phyloP scores from a whole-genome alignment of 2,329 filamentous ascomycete species.

The Aspergillus ochraceoroseus region DNA sequence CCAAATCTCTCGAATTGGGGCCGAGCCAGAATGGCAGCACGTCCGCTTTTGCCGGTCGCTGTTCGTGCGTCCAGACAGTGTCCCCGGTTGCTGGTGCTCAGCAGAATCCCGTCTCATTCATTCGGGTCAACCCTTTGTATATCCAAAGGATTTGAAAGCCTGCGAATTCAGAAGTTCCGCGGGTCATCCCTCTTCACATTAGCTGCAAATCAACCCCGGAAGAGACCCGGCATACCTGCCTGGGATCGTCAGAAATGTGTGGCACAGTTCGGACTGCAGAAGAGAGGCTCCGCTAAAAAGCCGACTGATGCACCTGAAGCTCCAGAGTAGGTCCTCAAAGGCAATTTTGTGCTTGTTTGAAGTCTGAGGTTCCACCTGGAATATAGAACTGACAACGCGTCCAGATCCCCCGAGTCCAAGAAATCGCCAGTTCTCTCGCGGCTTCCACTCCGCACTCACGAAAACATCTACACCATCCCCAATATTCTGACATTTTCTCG shows the following conservation, averaged over 20 bases:
- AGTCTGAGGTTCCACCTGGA: too few species aligned
- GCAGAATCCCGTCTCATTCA: not conserved
- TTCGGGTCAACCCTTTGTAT: not conserved
- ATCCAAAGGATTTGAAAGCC: slow-evolving; percentile 7
- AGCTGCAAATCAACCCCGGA: slow-evolving; percentile 5
- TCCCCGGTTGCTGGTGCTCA: slow-evolving; percentile 1
- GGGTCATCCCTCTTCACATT: slow-evolving; percentile 11
- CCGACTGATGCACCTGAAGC: slow-evolving; percentile 19
- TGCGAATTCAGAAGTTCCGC: slow-evolving; percentile 1
- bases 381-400: too few species aligned
- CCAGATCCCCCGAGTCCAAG: slow-evolving; percentile 24
- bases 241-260: slow-evolving; percentile 3
- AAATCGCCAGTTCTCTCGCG: slow-evolving; percentile 33
- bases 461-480: slow-evolving; percentile 96
- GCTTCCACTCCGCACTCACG: slow-evolving; percentile 49
- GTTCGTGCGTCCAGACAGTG: slow-evolving; percentile 14
- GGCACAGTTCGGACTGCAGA: slow-evolving; percentile 15
- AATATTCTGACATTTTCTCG: slow-evolving; percentile 88
- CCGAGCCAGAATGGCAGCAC: slow-evolving; percentile 19
- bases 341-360: not conserved
- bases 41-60: slow-evolving; percentile 9
- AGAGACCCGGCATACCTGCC: slow-evolving; percentile 1
- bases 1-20: not conserved
- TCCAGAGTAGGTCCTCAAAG: slow-evolving; percentile 18
- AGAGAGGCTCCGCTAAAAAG: slow-evolving; percentile 25